Evolutionary conservation across 176 grass and related monocot genomes (phyloP).

Genomic region (Bromus sterilis): DNA sequence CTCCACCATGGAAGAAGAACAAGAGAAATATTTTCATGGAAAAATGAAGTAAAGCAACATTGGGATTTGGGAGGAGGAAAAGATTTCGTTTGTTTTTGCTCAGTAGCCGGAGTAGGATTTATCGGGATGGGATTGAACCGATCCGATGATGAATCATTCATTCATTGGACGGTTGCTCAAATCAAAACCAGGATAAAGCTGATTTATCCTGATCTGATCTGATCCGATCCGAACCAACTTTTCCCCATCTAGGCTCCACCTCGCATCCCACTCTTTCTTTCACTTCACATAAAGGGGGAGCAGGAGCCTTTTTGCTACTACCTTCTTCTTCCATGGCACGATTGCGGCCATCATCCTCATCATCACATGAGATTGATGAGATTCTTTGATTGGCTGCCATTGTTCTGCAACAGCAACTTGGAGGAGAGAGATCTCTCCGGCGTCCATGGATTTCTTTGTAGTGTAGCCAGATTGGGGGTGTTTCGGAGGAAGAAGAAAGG

Average conservation of each 20-base stretch:
- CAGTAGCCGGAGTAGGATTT: not conserved
- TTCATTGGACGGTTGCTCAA: conserved; percentile 18
- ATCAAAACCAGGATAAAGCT: conserved; percentile 17
- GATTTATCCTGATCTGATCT: not conserved
- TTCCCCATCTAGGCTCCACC: conserved; percentile 26
- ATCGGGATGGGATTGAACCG: not conserved
- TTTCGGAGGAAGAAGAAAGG: not conserved
- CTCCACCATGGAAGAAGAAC: not conserved
- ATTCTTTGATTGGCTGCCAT: not conserved
- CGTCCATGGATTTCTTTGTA: not conserved
- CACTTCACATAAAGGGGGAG: not conserved
- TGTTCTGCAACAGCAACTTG: not conserved
- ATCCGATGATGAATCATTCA: no score
- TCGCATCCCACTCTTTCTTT: not conserved
- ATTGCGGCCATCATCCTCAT: not conserved
- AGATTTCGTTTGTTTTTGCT: not conserved
- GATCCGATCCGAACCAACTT: not conserved
- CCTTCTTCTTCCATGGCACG: not conserved
- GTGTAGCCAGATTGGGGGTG: not conserved
- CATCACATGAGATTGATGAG: not conserved
- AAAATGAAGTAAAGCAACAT: not conserved
- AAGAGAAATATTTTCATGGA: not conserved
- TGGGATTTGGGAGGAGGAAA: conserved; percentile 11
- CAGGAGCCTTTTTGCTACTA: not conserved
- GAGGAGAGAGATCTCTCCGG: not conserved